phyloP scores from a whole-genome alignment of 345 rosid genomes.

The Limnanthes douglasii region DNA sequence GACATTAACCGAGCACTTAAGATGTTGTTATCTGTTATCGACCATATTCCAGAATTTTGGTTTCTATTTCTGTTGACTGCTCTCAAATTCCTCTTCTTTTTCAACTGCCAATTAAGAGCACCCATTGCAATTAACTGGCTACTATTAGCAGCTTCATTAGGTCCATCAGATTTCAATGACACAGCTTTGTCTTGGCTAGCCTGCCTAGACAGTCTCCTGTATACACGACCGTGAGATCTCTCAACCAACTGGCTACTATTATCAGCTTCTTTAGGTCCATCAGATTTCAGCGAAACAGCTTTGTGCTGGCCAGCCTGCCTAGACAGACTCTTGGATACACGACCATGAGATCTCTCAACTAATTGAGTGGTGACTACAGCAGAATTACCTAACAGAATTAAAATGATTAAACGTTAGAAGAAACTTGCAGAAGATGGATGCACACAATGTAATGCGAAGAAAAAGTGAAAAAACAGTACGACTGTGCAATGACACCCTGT shows the following conservation, averaged over 20 bases:
- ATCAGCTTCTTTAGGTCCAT: conserved; percentile 30
- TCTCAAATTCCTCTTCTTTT: conserved; percentile 93
- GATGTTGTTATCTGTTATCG: too few species aligned
- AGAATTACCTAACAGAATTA: conserved; percentile 24
- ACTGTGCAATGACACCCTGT: too few species aligned
- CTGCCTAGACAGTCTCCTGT: conserved; percentile 31
- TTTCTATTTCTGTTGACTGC: conserved; percentile 45
- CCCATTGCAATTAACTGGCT: conserved; percentile 35
- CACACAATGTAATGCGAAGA: too few species aligned
- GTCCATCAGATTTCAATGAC: conserved; percentile 24
- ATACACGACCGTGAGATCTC: conserved; percentile 22
- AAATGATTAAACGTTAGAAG: too few species aligned
- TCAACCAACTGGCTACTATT: conserved; percentile 28
- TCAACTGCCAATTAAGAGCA: conserved; percentile 79
- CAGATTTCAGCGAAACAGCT: conserved; percentile 22
- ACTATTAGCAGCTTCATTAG: conserved; percentile 30
- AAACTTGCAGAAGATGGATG: too few species aligned
- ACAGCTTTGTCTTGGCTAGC: conserved; percentile 25
- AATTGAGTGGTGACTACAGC: conserved; percentile 17
- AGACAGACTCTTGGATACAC: conserved; percentile 28
- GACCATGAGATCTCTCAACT: conserved; percentile 22
- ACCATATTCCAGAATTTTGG: too few species aligned
- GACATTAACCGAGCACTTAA: too few species aligned
- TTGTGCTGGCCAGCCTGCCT: conserved; percentile 30
- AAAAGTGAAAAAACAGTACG: too few species aligned